Base-by-base conservation (phyloP, 768 basidiomycete species). In the Phaeotremella skinneri region DNA sequence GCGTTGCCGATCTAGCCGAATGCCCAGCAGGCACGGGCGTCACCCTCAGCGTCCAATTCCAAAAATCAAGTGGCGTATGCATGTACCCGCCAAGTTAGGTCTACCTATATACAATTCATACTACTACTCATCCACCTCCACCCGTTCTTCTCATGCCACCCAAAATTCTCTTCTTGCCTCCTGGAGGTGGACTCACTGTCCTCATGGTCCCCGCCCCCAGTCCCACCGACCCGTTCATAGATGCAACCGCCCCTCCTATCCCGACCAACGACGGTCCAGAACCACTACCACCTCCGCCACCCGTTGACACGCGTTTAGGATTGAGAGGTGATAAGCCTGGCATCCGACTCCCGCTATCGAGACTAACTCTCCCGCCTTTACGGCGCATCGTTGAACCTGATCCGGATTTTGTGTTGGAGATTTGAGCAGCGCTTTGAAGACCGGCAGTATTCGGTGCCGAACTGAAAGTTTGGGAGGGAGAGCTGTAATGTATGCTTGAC, bases 311-410 rank as follows among this genome's bases (percentile, higher is more conserved):
- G 16, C 75, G 42, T 49, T 62, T 68, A 6, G 75, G 75, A 59
- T 76, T 76, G 29, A 76, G 52, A 20, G 72, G 68, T 20, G 75
- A 76, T 51, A 74, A 61, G 4, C 64, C 61, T 16, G 55, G 21
- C 21, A 32, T 20, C 30, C 20, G n/a, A 29, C 14, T 27, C 32
- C 60, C 34, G 25, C 27, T 37, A 41, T 49, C 23, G 27, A 48
- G 13, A 11, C 43, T 34, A 39, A 50, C 42, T 47, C 56, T 39
- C 27, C 48, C 31, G 30, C 58, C 34, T 39, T 61, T 25, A 45
- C 43, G 43, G 13, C 21, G 13, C 23, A 45, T 45, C 43, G 43
- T 45, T 45, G 34, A 37, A 51, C n/a, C 43, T 34, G 21, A 56
- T 34, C 48, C 52, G 23, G 30, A 43, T 34, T 27, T 58, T 26